Evolutionary conservation across 345 rosid species (phyloP), one percentile per base, ranked within the genome.

Genomic region (Syzygium aqueum): DNA sequence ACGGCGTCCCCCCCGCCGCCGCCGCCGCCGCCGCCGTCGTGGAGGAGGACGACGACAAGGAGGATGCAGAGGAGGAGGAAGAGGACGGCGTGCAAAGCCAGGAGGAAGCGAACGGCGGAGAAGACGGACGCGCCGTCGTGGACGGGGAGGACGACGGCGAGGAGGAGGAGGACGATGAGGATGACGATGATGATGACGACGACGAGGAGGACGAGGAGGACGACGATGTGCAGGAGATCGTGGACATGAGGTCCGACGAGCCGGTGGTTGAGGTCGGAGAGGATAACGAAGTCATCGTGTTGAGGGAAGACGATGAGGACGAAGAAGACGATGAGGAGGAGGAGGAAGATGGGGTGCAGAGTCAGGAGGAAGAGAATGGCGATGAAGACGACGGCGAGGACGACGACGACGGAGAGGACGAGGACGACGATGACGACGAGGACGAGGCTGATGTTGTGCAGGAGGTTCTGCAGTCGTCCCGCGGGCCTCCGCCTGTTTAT

Each of bases 181-280:
- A 84, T 0, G 93, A 91, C 3, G 96, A 91, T 0, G 95, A 90
- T 0, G 95, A 90, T 0, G 95, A 90, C 1, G 95, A 92, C 93
- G 92, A 89, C 0, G 95, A 89, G 0, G 97, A 91, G 0, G 96
- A 92, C 0, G 94, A 91, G 0, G 95, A 89, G 0, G 96, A 93
- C 0, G 96, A 93, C 9, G 97, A 92, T 11, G 94, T 91, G 13
- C 96, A 90, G 83, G 96, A 93, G 91, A 92, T 92, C 78, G 63
- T 95, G 83, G 93, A 90, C 57, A 53, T 84, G 88, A 93, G 95
- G 5, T 88, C 95, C 21, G 92, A 89, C 86, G 95, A 92, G 22
- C 97, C 92, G 43, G 93, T 91, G 25, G 91, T 85, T 40, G 82
- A 93, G 5, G 94, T 84, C 0, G 94, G 93, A 40, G 97, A 94